A percentile compares a stretch with the other conserved stretches of the same genome.
Conservation (phyloP, 345 rosid species). For the Pistacia integerrima region DNA sequence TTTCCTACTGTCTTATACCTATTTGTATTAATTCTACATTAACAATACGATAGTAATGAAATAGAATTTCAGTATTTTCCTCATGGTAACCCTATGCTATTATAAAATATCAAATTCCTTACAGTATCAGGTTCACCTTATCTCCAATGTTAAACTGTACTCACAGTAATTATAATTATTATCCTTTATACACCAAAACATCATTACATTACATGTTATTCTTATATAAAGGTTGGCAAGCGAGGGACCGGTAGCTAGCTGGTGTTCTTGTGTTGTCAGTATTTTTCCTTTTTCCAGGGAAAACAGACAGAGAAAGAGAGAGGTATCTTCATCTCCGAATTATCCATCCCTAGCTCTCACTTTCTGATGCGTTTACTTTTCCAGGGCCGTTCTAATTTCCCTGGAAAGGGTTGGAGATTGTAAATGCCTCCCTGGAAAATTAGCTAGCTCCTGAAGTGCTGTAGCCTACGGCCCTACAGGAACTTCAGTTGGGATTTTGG, state of each 20-base stretch:
- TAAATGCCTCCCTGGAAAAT: slow-evolving; percentile 25
- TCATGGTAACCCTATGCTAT: too few relatives aligned
- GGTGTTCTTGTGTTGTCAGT: neutral
- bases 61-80: too few relatives aligned
- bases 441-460: slow-evolving; percentile 20
- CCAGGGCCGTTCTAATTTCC: neutral
- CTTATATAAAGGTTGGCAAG: too few relatives aligned
- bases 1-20: slow-evolving; percentile 4
- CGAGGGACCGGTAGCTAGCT: too few relatives aligned
- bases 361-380: neutral
- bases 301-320: neutral
- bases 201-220: too few relatives aligned
- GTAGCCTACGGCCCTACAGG: neutral
- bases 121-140: too few relatives aligned
- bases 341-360: neutral
- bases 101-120: too few relatives aligned
- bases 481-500: slow-evolving; percentile 21
- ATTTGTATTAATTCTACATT: too few relatives aligned
- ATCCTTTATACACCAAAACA: too few relatives aligned
- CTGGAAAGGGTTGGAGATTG: neutral
- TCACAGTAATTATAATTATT: too few relatives aligned
- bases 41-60: too few relatives aligned
- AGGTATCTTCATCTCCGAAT: neutral
- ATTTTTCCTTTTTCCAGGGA: neutral
- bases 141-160: too few relatives aligned